Evolutionary conservation across 2,329 filamentous ascomycete genomes (phyloP).

Genomic region (Phialophora macrospora): DNA sequence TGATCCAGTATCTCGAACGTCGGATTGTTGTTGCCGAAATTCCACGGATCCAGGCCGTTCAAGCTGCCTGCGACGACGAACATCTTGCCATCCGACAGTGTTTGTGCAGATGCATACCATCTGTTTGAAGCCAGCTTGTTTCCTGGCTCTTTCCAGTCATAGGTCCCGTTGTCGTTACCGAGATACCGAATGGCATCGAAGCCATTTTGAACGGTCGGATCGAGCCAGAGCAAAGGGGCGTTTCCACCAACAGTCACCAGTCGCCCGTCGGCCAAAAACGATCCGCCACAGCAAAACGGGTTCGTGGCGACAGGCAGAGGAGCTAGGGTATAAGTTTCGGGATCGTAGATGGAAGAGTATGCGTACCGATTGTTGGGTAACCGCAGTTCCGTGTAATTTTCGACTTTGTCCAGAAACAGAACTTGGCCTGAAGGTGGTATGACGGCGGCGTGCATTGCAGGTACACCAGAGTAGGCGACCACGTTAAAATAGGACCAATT

Average conservation of each 20-base stretch:
- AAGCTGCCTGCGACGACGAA: slow-evolving; percentile 66
- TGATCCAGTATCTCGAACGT: slow-evolving; percentile 65
- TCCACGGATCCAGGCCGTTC: slow-evolving; percentile 62
- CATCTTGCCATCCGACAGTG: slow-evolving; percentile 60
- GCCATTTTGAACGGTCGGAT: slow-evolving; percentile 63
- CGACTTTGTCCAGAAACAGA: slow-evolving; percentile 67
- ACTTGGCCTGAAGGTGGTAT: slow-evolving; percentile 65
- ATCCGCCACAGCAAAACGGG: slow-evolving; percentile 65
- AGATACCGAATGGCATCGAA: slow-evolving; percentile 64
- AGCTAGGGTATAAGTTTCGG: slow-evolving; percentile 49
- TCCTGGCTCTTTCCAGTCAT: slow-evolving; percentile 62
- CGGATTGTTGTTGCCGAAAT: slow-evolving; percentile 64
- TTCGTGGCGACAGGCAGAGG: slow-evolving; percentile 52
- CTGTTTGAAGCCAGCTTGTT: slow-evolving; percentile 59
- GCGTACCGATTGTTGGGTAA: slow-evolving; percentile 61
- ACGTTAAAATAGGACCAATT: slow-evolving; percentile 48
- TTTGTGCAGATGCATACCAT: slow-evolving; percentile 67
- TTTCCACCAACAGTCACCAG: slow-evolving; percentile 64
- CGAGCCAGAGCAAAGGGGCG: slow-evolving; percentile 59
- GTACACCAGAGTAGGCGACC: slow-evolving; percentile 63
- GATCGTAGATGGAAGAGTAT: slow-evolving; percentile 65
- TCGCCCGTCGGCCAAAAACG: slow-evolving; percentile 62
- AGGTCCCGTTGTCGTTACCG: slow-evolving; percentile 52
- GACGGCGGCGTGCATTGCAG: slow-evolving; percentile 64
- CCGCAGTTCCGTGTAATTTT: slow-evolving; percentile 64